Evolutionary conservation across 148 eudicot genomes (phyloP), one percentile per base, ranked within the genome.

Genomic region (Hydrangea macrophylla): DNA sequence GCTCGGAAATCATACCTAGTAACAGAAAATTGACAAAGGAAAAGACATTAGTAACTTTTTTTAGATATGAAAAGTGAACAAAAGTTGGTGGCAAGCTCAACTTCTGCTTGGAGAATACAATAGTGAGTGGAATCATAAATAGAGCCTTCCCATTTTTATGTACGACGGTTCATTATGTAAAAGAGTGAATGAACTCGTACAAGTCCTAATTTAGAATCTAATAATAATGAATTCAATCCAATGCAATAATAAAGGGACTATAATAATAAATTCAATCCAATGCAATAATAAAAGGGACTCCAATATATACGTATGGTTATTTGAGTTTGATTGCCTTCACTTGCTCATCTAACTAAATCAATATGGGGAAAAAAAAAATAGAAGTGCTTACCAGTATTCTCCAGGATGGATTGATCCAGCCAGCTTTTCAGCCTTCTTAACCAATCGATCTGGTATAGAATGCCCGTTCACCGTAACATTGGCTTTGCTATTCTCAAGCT

Each of bases 1-100:
- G 94, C 99, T 77, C 88, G 80, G 63, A 68, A 85, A 66, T 95
- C 99, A 62, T 95, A 95, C 99, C 99, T 95, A 70, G 62, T 40
- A 37, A 55, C 70, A 61, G 71, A 9, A 69, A 51, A 58, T 48
- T 12, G 25, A 60, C 30, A 24, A 42, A 54, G 63, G 10, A 37
- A 45, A 23, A 51, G 20, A 18, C 7, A 17, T 53, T 60, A 53
- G 31, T 13, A 55, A 23, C 12, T 67, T n/a, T n/a, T n/a, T n/a
- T 55, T 10, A 26, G 30, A 37, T 6, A 68, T 36, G 53, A 37
- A n/a, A 55, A 68, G 12, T 25, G 35, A 25, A 35, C 22, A 27
- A 26, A 28, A 55, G n/a, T 37, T 67, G 33, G 2, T 27, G 44
- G 48, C 35, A 31, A 55, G 25, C 33, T 55, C 61, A 26, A 23